A percentile compares a stretch with the other conserved stretches of the same genome.
Conservation (phyloP, 2,329 filamentous ascomycete genomes). For the Claviceps quebecensis region DNA sequence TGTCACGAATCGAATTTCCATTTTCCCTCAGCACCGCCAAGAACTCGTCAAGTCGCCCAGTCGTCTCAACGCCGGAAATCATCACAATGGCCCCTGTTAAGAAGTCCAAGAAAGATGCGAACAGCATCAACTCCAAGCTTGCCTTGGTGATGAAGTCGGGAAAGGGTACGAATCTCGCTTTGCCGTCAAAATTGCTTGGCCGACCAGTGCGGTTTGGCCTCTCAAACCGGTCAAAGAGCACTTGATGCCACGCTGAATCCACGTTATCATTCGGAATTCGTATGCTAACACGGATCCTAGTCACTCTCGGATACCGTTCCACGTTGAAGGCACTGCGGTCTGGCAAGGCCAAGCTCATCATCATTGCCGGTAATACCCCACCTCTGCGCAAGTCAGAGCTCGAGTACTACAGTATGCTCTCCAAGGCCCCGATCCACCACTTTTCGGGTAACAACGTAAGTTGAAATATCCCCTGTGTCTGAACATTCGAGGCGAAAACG, state of each 20-base stretch:
- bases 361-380: conserved; percentile 86
- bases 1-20: neutral
- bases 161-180: conserved; percentile 49
- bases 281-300: conserved; percentile 9
- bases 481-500: neutral
- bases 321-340: conserved; percentile 74
- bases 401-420: conserved; percentile 87
- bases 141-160: conserved; percentile 51
- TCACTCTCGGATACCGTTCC: conserved; percentile 29
- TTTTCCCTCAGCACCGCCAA: conserved; percentile 11
- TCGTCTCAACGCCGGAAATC: conserved; percentile 14
- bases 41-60: conserved; percentile 17
- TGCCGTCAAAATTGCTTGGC: neutral
- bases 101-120: conserved; percentile 76
- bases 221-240: neutral
- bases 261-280: neutral
- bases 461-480: conserved; percentile 16
- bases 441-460: conserved; percentile 98
- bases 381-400: conserved; percentile 96
- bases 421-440: conserved; percentile 93
- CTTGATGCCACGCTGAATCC: too few species aligned
- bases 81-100: conserved; percentile 55
- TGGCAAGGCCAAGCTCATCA: conserved; percentile 97
- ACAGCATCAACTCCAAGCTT: conserved; percentile 49
- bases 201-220: neutral